These are phyloP conservation scores for Mucor irregularis DNA, from an alignment of 371 early-diverging fungal genomes.

Conservation along the genomic window DNA sequence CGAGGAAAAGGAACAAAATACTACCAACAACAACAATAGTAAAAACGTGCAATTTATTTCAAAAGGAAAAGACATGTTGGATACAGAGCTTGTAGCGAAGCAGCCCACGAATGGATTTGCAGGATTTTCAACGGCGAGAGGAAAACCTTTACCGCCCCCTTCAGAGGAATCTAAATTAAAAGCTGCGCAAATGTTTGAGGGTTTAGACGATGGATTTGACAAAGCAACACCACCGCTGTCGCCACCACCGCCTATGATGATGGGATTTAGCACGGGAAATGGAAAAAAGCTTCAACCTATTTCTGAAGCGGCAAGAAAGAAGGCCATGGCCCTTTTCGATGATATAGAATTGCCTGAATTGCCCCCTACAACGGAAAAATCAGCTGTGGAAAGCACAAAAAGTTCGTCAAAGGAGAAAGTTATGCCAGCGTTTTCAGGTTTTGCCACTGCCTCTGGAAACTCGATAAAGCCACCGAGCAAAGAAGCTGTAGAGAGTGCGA, in stretches of 20 bases:
- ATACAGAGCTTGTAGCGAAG: too few species aligned
- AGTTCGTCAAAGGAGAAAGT: too few species aligned
- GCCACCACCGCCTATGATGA: background rate
- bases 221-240: background rate
- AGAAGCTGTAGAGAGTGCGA: background rate
- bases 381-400: too few species aligned
- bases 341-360: background rate
- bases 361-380: background rate
- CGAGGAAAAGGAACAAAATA: background rate
- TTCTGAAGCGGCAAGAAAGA: background rate
- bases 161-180: constrained; percentile 1
- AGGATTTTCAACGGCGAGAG: constrained; percentile 7
- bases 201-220: background rate
- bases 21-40: background rate
- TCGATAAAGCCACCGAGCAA: background rate
- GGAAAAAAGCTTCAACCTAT: constrained; percentile 2
- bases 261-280: constrained; percentile 6
- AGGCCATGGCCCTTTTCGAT: background rate
- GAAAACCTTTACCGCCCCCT: background rate
- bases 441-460: constrained; percentile 16
- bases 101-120: background rate
- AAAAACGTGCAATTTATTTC: too few species aligned
- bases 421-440: too few species aligned
- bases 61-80: too few species aligned
- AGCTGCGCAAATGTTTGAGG: background rate